phyloP scores from a whole-genome alignment of 345 rosid species.

The Reutealis trisperma region DNA sequence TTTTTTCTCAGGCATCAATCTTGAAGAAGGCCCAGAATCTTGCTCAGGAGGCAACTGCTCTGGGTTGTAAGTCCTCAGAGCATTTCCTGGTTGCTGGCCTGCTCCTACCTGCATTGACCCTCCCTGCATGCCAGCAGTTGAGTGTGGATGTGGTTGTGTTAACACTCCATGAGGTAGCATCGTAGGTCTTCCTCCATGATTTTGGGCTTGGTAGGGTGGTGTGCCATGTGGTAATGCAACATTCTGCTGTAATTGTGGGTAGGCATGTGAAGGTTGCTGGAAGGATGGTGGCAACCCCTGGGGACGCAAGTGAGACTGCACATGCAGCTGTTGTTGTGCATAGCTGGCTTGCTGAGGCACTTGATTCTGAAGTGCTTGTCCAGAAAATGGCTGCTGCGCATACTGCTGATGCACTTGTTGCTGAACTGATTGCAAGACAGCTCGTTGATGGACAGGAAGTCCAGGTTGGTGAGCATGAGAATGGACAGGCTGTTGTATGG shows the following conservation, averaged over 20 bases:
- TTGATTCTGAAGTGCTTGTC: constrained; percentile 48
- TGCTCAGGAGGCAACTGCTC: constrained; percentile 27
- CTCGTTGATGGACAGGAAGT: constrained; percentile 39
- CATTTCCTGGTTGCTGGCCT: constrained; percentile 33
- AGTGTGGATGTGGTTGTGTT: constrained; percentile 36
- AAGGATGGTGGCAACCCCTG: constrained; percentile 37
- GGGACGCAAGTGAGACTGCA: constrained; percentile 47
- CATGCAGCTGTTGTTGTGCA: constrained; percentile 43
- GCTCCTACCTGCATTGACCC: constrained; percentile 36
- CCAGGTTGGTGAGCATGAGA: constrained; percentile 46
- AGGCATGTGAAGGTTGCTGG: constrained; percentile 35
- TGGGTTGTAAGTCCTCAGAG: constrained; percentile 31
- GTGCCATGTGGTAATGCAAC: constrained; percentile 23
- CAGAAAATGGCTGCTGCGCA: constrained; percentile 46
- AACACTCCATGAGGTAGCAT: constrained; percentile 37
- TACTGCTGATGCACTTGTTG: constrained; percentile 47
- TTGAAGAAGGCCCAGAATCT: constrained; percentile 31
- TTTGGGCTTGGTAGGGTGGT: constrained; percentile 39
- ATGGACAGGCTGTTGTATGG: constrained; percentile 37
- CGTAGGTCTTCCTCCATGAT: constrained; percentile 35
- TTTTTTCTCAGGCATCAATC: constrained; percentile 26
- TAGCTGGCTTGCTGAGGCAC: constrained; percentile 40
- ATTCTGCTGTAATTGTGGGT: constrained; percentile 48
- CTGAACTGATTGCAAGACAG: constrained; percentile 43
- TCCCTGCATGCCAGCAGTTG: constrained; percentile 32